Evolutionary conservation across 768 basidiomycete genomes (phyloP), one percentile per base, ranked within the genome.

Genomic region (Lyophyllum semitale): DNA sequence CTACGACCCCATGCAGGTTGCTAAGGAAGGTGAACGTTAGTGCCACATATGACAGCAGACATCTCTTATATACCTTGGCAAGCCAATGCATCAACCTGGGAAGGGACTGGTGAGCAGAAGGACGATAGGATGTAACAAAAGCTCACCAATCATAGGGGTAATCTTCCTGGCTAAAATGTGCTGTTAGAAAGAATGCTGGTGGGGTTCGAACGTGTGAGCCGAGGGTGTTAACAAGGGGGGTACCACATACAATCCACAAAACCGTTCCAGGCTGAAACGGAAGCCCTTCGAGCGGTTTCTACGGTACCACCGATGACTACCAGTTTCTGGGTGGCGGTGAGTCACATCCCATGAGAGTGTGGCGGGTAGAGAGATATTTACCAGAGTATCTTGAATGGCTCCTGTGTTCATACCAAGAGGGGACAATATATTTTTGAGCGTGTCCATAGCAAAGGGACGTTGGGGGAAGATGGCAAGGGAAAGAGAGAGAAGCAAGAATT

Each of bases 21-120:
- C 91, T 93, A 69, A 56, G 62, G 48, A 40, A 45, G 41, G 9
- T 9, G 51, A 30, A 41, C 27, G 23, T 51, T 25, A 59, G 44
- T 44, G 45, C 51, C 23, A 41, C 23, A 29, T 20, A 38, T 15
- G 30, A 51, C 49, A 50, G 12, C 5, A n/a, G 15, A 33, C 7
- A 44, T 27, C 13, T 47, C 5, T 35, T 17, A 15, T 18, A 9
- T 55, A 85, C 90, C 82, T 93, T 93, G 22, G 89, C 79, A 44
- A 93, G 78, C 92, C 91, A 93, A 63, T 93, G 89, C 89, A 92
- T 91, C 60, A 93, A 69, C 91, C 89, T 91, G n/a, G n/a, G n/a
- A 60, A n/a, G 54, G 48, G 53, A 47, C 30, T 25, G 17, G 26
- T 40, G 52, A 37, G 25, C 48, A 40, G 41, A 51, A 51, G 45